Evolutionary conservation across 805 yeast genomes (phyloP).

Genomic region (Candida rishiriensis): DNA sequence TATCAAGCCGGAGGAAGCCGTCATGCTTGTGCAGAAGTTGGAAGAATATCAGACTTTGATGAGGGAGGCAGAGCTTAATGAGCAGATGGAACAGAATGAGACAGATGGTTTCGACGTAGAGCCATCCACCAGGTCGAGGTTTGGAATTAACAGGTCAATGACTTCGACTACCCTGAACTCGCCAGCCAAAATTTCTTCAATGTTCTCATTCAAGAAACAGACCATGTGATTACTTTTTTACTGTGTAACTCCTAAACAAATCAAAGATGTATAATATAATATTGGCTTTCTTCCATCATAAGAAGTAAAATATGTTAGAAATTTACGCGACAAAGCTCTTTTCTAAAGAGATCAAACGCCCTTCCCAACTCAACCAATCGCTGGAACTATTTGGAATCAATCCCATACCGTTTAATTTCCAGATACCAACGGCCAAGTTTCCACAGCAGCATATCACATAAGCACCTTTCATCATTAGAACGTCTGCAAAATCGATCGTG

Average conservation of each 20-base stretch:
- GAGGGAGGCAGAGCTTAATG: conserved; percentile 8
- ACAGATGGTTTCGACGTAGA: conserved; percentile 10
- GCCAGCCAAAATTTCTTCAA: conserved; percentile 17
- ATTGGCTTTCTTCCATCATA: background rate
- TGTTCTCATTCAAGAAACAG: conserved; percentile 15
- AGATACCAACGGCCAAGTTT: conserved; percentile 69
- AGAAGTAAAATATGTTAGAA: too few relatives aligned
- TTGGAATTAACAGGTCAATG: conserved; percentile 5
- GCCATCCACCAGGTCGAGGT: conserved; percentile 3
- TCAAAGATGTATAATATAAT: background rate
- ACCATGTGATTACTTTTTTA: too few relatives aligned
- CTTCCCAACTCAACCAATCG: conserved; percentile 92
- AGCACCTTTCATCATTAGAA: conserved; percentile 20
- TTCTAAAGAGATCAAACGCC: conserved; percentile 14
- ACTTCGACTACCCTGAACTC: conserved; percentile 13
- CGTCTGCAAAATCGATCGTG: conserved; percentile 20
- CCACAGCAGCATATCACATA: conserved; percentile 40
- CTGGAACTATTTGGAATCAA: conserved; percentile 80
- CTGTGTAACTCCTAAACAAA: conserved; percentile 2
- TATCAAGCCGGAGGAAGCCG: conserved; percentile 69
- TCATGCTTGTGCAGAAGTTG: conserved; percentile 53
- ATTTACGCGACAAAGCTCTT: conserved; percentile 1
- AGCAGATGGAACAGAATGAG: background rate
- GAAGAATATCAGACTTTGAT: conserved; percentile 25
- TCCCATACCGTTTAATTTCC: conserved; percentile 86